Evolutionary conservation across 192 early-diverging fungal genomes (phyloP).

Genomic region (Backusella sp.): DNA sequence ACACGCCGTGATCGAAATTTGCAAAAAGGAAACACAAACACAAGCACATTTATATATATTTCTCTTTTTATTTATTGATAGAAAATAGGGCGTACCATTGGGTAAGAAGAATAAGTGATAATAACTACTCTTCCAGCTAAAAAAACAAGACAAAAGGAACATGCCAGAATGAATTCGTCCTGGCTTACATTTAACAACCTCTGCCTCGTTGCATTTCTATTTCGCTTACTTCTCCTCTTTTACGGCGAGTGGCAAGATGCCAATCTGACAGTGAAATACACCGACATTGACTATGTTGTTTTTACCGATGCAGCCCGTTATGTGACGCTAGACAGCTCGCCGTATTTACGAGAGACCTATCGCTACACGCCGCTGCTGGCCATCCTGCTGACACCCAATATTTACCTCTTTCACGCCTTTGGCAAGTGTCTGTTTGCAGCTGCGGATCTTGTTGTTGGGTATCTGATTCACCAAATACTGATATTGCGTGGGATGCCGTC

Average conservation of each 20-base stretch:
- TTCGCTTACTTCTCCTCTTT: conserved; percentile 67
- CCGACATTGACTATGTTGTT: conserved; percentile 97
- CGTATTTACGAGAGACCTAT: conserved; percentile 92
- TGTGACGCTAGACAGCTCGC: conserved; percentile 69
- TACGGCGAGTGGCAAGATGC: conserved; percentile 92
- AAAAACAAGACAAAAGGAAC: no score
- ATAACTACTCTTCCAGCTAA: no score
- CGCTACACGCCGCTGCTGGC: conserved; percentile 97
- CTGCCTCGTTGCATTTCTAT: conserved; percentile 28
- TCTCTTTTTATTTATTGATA: background rate
- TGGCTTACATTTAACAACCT: conserved; percentile 31
- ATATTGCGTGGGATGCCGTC: conserved; percentile 54
- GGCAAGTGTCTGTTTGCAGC: conserved; percentile 93
- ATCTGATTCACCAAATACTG: conserved; percentile 57
- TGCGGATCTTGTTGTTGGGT: conserved; percentile 78
- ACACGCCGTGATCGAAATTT: conserved; percentile 1
- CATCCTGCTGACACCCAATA: conserved; percentile 82
- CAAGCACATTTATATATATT: background rate
- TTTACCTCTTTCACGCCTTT: conserved; percentile 67
- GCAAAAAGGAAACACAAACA: background rate
- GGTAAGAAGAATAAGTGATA: no score
- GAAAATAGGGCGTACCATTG: no score
- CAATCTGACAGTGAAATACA: conserved; percentile 91
- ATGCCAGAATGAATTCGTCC: background rate
- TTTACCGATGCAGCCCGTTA: conserved; percentile 91